Evolutionary conservation across 1,284 basidiomycete genomes (phyloP), one percentile per base, ranked within the genome.

Genomic region (Boletus semigastroideus): DNA sequence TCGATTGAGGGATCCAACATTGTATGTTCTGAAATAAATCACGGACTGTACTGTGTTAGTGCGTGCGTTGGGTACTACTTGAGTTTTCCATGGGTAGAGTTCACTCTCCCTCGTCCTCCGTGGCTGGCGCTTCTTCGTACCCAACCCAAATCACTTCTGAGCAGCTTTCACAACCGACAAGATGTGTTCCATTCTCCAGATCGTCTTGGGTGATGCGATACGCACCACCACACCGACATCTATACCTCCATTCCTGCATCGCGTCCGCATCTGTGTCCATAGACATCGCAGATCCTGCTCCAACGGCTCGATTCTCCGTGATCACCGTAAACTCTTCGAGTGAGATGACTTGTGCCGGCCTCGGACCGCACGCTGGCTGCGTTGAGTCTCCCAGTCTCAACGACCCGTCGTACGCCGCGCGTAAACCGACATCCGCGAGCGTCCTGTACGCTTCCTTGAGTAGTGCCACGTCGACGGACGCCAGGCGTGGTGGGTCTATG

Each of bases 131-230:
- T 9, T 79, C 77, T 28, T 73, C 84, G 60, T 89, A 91, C 3
- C 89, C 88, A 17, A 83, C 84, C 86, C 88, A 91, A 2, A 91
- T 73, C 5, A 79, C 80, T 67, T 91, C 89, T 14, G 89, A 91
- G 62, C 88, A 91, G 50, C 78, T 80, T 51, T 70, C 77, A 59
- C 89, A 91, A 1, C 77, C 82, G 10, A 88, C 70, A 12, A 90
- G 72, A 67, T 91, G 88, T 39, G 74, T 71, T 12, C 80, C 88
- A 2, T 69, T 68, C 56, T 90, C 86, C 74, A 91, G 76, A 51
- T 85, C 77, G 2, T 59, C 65, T 53, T 78, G 75, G 0, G 72
- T 74, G 46, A 91, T 81, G 25, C 59, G 66, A 60, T 89, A 91
- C 13, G 40, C 55, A 3, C 84, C 84, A 42, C 87, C 86, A 63